phyloP scores from a whole-genome alignment of 2,329 filamentous ascomycete genomes.

The Escovopsis weberi region DNA sequence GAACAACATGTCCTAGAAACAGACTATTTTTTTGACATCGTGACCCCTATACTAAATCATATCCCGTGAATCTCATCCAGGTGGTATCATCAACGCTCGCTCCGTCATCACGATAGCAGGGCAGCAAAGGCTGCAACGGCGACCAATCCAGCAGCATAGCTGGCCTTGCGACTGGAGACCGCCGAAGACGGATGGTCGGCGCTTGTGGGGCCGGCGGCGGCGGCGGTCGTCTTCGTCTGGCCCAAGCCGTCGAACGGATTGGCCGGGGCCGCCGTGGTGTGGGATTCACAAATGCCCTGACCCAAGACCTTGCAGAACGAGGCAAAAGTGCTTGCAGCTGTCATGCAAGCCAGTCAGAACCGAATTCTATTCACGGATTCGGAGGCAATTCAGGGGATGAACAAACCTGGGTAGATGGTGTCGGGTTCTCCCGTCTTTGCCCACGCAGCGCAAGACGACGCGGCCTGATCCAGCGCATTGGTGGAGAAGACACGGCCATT shows the following conservation, averaged over 20 bases:
- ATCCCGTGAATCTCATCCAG: background rate
- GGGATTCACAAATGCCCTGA: slow-evolving; percentile 12
- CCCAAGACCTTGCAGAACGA: slow-evolving; percentile 17
- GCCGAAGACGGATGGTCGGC: slow-evolving; percentile 4
- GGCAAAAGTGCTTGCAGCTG: slow-evolving; percentile 17
- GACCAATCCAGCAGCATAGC: slow-evolving; percentile 11
- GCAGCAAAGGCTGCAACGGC: slow-evolving; percentile 11
- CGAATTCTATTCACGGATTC: background rate
- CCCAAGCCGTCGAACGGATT: background rate
- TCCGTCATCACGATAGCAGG: slow-evolving; percentile 9
- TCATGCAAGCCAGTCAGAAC: slow-evolving; percentile 1
- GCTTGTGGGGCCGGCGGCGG: background rate
- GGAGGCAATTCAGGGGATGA: background rate
- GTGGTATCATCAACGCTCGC: too few relatives aligned
- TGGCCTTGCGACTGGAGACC: slow-evolving; percentile 9
- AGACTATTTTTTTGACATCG: background rate
- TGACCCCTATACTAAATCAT: background rate
- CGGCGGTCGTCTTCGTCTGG: background rate
- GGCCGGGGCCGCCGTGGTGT: slow-evolving; percentile 4
- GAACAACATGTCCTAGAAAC: background rate
- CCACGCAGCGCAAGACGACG: slow-evolving; percentile 17
- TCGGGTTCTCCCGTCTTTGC: slow-evolving; percentile 13
- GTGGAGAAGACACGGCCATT: slow-evolving; percentile 13
- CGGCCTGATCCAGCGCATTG: slow-evolving; percentile 16
- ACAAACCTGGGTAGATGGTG: slow-evolving; percentile 14